Percentiles rank a stretch among this genome's conserved stretches.
Conservation (phyloP, 2,329 filamentous ascomycete species). For the Sporothrix brasiliensis region DNA sequence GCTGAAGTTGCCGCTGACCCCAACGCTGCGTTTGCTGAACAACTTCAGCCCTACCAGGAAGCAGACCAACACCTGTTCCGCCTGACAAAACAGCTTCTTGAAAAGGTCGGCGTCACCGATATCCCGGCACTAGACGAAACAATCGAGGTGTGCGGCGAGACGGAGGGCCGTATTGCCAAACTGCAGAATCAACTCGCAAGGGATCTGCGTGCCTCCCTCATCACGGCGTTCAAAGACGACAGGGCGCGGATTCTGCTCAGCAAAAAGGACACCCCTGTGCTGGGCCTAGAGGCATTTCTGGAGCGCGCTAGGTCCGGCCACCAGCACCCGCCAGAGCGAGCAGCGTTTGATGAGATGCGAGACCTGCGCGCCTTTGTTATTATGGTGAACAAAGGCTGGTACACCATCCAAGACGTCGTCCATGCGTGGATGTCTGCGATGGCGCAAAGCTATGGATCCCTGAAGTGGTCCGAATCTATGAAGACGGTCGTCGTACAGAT, state of each 20-base stretch:
- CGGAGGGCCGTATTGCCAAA: conserved; percentile 55
- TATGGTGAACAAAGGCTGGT: conserved; percentile 53
- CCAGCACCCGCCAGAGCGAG: conserved; percentile 52
- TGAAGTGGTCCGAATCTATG: conserved; percentile 61
- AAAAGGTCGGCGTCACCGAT: conserved; percentile 57
- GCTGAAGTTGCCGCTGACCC: conserved; percentile 58
- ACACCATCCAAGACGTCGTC: conserved; percentile 59
- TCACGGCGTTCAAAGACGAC: conserved; percentile 55
- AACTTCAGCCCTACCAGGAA: conserved; percentile 60
- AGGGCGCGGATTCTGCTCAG: conserved; percentile 56
- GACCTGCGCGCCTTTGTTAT: conserved; percentile 58
- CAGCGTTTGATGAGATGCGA: conserved; percentile 56
- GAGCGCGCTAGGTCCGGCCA: conserved; percentile 63
- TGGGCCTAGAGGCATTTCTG: conserved; percentile 63
- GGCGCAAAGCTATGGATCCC: conserved; percentile 55
- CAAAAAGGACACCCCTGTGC: conserved; percentile 56
- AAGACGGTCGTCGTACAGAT: conserved; percentile 62
- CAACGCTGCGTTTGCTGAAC: conserved; percentile 55
- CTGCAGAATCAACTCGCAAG: conserved; percentile 51
- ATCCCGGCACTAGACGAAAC: conserved; percentile 46
- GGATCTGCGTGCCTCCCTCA: conserved; percentile 55
- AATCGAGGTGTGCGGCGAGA: conserved; percentile 53
- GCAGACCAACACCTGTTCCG: conserved; percentile 60
- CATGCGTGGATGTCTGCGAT: conserved; percentile 61
- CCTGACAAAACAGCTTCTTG: conserved; percentile 58